Percentiles rank a stretch among this genome's conserved stretches.
Conservation (phyloP, 495 filamentous ascomycete species). For the Penicillium roqueforti region DNA sequence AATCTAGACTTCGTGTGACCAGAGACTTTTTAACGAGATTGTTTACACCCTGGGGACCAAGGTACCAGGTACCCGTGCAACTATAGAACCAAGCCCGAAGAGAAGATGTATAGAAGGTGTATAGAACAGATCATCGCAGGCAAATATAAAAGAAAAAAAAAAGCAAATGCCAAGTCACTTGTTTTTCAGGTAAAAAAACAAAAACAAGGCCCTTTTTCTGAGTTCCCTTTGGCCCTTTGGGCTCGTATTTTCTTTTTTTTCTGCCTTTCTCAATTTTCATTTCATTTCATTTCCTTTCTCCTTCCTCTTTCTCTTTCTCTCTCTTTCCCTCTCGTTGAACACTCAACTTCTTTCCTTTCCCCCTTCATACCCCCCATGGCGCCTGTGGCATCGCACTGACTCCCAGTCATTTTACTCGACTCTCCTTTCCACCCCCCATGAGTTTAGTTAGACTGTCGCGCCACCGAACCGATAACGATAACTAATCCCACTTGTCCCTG, state of each 20-base stretch:
- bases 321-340: constrained; percentile 10
- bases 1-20: constrained; percentile 2
- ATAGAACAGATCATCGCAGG: not conserved
- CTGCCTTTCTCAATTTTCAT: constrained; percentile 8
- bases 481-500: constrained; percentile 47
- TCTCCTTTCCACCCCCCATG: constrained; percentile 30
- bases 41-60: constrained; percentile 1
- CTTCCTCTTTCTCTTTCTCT: constrained; percentile 6
- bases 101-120: too few species aligned
- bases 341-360: constrained; percentile 2
- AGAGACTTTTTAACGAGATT: not conserved
- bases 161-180: not conserved
- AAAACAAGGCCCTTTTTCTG: constrained; percentile 12
- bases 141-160: not conserved
- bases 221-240: constrained; percentile 8
- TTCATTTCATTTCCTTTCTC: constrained; percentile 7
- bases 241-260: constrained; percentile 8
- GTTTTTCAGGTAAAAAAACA: constrained; percentile 2
- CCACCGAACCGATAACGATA: constrained; percentile 18
- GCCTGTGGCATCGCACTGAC: not conserved
- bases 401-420: not conserved
- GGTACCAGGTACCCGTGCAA: constrained; percentile 24
- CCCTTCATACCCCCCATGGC: not conserved
- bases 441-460: constrained; percentile 26
- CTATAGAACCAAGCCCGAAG: not conserved